Base-by-base conservation (phyloP, 2,329 filamentous ascomycete species). In the Aureobasidium sp. region DNA sequence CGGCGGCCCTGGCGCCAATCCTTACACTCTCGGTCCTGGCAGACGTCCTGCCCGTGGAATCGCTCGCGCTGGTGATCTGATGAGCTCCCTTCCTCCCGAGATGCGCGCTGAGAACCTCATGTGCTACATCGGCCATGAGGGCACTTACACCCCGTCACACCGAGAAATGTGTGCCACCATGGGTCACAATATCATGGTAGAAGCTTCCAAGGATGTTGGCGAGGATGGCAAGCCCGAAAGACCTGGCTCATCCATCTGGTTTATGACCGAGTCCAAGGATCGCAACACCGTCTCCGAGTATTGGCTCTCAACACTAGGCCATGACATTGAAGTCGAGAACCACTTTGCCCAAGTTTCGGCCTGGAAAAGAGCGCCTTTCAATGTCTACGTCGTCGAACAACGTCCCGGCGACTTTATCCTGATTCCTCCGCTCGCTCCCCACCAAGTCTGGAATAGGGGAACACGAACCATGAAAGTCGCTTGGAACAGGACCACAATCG, bases 151-250 rank as follows among this genome's bases (percentile, higher is more conserved):
- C 0, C 93, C 94, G 10, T 87, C 92, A 0, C 94, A 99, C 75
- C 86, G 91, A 66, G 94, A 99, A 73, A 99, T 99, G 94, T 99
- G 94, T 74, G 94, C 91, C 13, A 96, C 89, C 39, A 77, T 97
- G 13, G 93, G 94, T 0, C 94, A 99, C 67, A 99, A 99, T 70
- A 93, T 99, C 68, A 97, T 99, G 94, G 91, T 99, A 2, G 91
- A 97, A 66, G 86, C 91, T 2, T 97, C 93, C 0, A 75, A 75
- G 48, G 78, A 78, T 1, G 78, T 84, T 3, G 78, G 83, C 21
- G 83, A 87, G 60, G 80, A 88, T 55, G 90, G 88, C 5, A 90
- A 94, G 70, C 75, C 75, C 0, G 84, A 84, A 48, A 89, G 86
- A 65, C 84, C 88, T 1, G 94, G 94, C 1, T 96, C 90, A 60